Conservation (phyloP, 495 filamentous ascomycete genomes). For the Aspergillus homomorphus region DNA sequence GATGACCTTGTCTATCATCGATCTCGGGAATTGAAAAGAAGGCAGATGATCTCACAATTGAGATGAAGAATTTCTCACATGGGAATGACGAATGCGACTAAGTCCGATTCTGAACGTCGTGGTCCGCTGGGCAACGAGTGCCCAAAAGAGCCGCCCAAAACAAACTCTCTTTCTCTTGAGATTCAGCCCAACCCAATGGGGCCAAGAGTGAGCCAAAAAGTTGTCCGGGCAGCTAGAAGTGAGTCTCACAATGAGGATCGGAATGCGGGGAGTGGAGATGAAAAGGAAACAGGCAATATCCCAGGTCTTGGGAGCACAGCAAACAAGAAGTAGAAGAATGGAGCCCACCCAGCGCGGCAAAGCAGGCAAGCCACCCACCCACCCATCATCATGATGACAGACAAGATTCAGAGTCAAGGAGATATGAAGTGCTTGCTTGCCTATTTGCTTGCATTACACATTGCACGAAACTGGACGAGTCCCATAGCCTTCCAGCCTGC, state of each 20-base stretch:
- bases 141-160: not conserved
- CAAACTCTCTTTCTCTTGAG: not conserved
- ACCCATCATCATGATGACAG: not conserved
- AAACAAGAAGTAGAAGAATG: not conserved
- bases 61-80: not conserved
- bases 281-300: not conserved
- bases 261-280: not conserved
- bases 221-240: not conserved
- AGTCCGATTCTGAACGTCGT: not conserved
- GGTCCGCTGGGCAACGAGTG: not conserved
- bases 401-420: not conserved
- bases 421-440: not conserved
- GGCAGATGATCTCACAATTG: not conserved
- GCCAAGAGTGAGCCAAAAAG: not conserved
- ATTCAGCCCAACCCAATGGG: not conserved
- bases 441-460: not conserved
- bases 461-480: not conserved
- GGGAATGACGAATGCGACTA: not conserved
- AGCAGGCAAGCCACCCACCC: not conserved
- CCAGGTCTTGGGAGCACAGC: not conserved
- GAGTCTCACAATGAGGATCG: not conserved
- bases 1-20: not conserved
- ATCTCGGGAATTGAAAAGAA: not conserved
- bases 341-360: not conserved
- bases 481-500: not conserved